Base-by-base conservation (phyloP, 495 filamentous ascomycete species). In the Extremus antarcticus region DNA sequence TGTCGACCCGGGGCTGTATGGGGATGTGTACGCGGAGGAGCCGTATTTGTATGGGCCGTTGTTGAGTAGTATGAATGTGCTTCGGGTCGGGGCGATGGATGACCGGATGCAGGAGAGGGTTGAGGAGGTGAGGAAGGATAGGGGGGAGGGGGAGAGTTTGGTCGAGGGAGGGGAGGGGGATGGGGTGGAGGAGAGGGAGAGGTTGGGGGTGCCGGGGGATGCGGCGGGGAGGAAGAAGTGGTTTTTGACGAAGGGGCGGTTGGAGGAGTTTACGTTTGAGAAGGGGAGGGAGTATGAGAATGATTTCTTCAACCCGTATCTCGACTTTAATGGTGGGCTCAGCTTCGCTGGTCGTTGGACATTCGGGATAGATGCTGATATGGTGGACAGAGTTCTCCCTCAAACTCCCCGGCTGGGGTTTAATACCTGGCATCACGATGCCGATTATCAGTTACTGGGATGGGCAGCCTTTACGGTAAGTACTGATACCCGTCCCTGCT, bases 251-350 rank as follows among this genome's bases (percentile, higher is more conserved):
- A 69, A 74, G 51, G 58, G 61, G 8, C 69, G 70, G 25, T 65
- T 76, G 38, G 70, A 74, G 59, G 63, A 61, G 2, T 83, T 81
- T 63, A 71, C 65, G 1, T 84, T 83, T 69, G 79, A 83, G 54
- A 64, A 65, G 39, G 82, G 78, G 0, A 70, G 80, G 57, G 70
- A 76, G 47, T 95, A 94, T 67, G 69, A 74, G 24, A 77, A 79
- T 43, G 91, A 96, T 68, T 96, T 98, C 69, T 92, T 82, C 61
- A 96, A 95, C 64, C 81, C 83, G n/a, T 95, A 90, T 73, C 65
- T 98, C 41, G 85, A 90, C 66, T 94, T 96, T 63, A 82, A 80
- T 64, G 76, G 81, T 49, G 70, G 41, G 8, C n/a, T 24, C 24
- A 22, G 20, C 1, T 16, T 1, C 40, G 43, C 41, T 59, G 17